Evolutionary conservation across 1,284 basidiomycete genomes (phyloP).

Genomic region (Malassezia japonica): DNA sequence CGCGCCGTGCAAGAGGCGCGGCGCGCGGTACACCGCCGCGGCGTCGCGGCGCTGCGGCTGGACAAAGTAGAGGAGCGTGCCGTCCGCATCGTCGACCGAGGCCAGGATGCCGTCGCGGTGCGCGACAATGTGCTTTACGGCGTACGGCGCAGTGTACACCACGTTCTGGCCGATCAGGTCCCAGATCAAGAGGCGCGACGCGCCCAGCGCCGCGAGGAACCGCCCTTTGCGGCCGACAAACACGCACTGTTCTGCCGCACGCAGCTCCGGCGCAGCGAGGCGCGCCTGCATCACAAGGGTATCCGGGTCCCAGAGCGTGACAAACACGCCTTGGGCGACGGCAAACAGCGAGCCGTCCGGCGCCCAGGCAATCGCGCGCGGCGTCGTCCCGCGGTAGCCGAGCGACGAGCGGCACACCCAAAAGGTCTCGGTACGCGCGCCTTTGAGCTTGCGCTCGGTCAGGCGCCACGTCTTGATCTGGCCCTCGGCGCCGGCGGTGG

Average conservation of each 20-base stretch:
- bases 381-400: conserved; percentile 30
- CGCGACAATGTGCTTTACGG: conserved; percentile 10
- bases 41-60: not conserved
- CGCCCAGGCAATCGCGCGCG: conserved; percentile 61
- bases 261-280: conserved; percentile 49
- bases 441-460: conserved; percentile 28
- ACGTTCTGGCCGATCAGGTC: conserved; percentile 33
- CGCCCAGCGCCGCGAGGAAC: conserved; percentile 23
- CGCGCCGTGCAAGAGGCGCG: not conserved
- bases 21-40: not conserved
- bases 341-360: conserved; percentile 77
- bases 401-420: conserved; percentile 42
- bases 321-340: conserved; percentile 60
- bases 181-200: conserved; percentile 27
- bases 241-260: conserved; percentile 11
- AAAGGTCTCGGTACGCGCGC: conserved; percentile 28
- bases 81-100: not conserved
- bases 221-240: conserved; percentile 30
- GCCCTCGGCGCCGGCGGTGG: conserved; percentile 63
- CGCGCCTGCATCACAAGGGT: conserved; percentile 61
- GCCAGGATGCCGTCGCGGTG: conserved; percentile 8
- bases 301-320: conserved; percentile 68
- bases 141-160: conserved; percentile 8
- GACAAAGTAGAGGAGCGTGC: conserved; percentile 8
- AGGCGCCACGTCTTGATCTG: conserved; percentile 61